Conservation (phyloP, 2,329 filamentous ascomycete genomes). For the Talaromyces sp. region DNA sequence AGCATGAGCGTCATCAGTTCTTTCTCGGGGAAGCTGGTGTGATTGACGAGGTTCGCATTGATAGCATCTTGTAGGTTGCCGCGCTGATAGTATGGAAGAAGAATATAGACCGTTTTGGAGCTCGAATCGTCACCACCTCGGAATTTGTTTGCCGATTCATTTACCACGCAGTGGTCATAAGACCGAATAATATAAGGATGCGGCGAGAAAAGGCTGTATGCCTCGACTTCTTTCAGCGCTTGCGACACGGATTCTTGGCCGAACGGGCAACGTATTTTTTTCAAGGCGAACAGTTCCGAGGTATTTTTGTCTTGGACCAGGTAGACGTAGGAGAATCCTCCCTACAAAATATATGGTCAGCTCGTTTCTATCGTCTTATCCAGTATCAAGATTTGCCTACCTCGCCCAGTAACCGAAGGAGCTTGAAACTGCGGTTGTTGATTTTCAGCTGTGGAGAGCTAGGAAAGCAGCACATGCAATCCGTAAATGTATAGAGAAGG, state of each 20-base stretch:
- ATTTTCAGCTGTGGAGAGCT: constrained; percentile 92
- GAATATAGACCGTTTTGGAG: constrained; percentile 92
- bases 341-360: constrained; percentile 48
- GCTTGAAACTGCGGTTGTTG: constrained; percentile 93
- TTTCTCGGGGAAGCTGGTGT: constrained; percentile 82
- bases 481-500: constrained; percentile 84
- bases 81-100: constrained; percentile 90
- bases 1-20: constrained; percentile 85
- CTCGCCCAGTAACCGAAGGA: constrained; percentile 88
- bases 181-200: constrained; percentile 82
- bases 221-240: constrained; percentile 95
- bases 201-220: constrained; percentile 83
- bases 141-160: constrained; percentile 59
- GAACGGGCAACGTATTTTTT: constrained; percentile 98
- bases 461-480: constrained; percentile 95
- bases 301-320: constrained; percentile 87
- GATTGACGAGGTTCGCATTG: constrained; percentile 97
- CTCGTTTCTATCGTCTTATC: not conserved
- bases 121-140: constrained; percentile 59
- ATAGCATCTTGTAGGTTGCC: constrained; percentile 98
- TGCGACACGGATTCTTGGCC: constrained; percentile 92
- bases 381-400: constrained; percentile 45
- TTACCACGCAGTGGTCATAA: constrained; percentile 77
- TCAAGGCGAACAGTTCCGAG: constrained; percentile 84
- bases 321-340: constrained; percentile 98